phyloP scores from a whole-genome alignment of 495 filamentous ascomycete genomes.

The Pyrenula massariospora region DNA sequence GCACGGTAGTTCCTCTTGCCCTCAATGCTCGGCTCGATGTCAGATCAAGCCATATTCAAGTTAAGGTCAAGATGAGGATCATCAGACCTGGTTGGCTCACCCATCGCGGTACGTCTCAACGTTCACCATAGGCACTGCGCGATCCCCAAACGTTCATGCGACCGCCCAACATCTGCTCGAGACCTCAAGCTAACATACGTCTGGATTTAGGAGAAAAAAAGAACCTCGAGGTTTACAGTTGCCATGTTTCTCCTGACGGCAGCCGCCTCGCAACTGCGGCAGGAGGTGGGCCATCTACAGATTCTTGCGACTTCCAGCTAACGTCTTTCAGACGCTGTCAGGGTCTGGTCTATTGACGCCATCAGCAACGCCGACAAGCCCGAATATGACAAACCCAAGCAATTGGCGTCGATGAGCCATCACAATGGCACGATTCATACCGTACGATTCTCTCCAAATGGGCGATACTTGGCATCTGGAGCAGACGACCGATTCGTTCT shows the following conservation, averaged over 20 bases:
- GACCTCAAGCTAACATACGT: constrained; percentile 2
- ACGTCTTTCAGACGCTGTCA: constrained; percentile 65
- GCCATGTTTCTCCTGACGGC: constrained; percentile 91
- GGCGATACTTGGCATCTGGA: constrained; percentile 86
- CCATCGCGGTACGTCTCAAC: constrained; percentile 57
- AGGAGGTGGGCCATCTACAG: constrained; percentile 50
- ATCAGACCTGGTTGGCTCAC: constrained; percentile 90
- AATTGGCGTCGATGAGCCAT: constrained; percentile 94
- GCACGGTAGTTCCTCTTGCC: no score
- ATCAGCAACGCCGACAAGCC: constrained; percentile 68
- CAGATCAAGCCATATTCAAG: no score
- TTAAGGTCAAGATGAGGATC: constrained; percentile 68
- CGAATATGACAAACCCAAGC: constrained; percentile 63
- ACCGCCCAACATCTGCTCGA: constrained; percentile 2
- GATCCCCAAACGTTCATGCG: no score
- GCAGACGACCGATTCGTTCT: constrained; percentile 98
- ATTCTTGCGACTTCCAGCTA: not conserved
- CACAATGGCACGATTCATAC: constrained; percentile 96
- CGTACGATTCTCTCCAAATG: constrained; percentile 88
- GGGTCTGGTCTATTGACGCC: constrained; percentile 93
- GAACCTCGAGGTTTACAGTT: constrained; percentile 95
- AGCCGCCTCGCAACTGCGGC: constrained; percentile 82
- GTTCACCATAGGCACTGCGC: no score
- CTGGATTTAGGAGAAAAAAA: constrained; percentile 67
- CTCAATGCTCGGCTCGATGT: no score